Percentiles rank a stretch among this genome's conserved stretches.
phyloP scores from a whole-genome alignment of 202 grass and related monocot genomes.

The Schoenoplectus tabernaemontani region DNA sequence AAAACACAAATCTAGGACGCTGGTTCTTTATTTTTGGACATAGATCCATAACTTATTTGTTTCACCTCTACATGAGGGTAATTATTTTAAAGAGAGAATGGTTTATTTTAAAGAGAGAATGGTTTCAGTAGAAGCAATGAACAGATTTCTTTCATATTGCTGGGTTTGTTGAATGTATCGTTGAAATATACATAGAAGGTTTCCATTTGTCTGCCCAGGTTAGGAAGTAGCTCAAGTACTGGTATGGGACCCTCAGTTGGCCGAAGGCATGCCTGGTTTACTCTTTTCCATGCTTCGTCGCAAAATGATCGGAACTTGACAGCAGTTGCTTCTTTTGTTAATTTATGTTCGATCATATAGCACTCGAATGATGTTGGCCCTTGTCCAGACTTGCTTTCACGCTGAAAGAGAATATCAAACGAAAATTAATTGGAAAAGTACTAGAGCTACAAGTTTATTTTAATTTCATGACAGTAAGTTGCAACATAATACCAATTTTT shows the following conservation, averaged over 20 bases:
- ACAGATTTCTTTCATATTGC: not conserved
- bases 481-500: no score
- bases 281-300: constrained; percentile 10
- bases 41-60: no score
- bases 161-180: not conserved
- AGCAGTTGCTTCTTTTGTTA: not conserved
- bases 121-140: not conserved
- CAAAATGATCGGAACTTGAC: not conserved
- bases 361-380: not conserved
- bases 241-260: not conserved
- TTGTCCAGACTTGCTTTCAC: not conserved
- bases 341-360: constrained; percentile 17
- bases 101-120: not conserved
- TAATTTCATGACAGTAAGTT: no score
- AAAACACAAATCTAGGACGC: no score
- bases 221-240: not conserved
- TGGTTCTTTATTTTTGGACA: no score
- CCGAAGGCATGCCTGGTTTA: constrained; percentile 1
- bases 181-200: not conserved
- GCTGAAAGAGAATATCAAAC: no score
- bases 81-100: no score
- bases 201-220: not conserved
- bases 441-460: no score
- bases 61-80: no score
- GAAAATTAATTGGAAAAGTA: not conserved